Conservation (phyloP, 2,329 filamentous ascomycete genomes). For the Cadophora sp. region DNA sequence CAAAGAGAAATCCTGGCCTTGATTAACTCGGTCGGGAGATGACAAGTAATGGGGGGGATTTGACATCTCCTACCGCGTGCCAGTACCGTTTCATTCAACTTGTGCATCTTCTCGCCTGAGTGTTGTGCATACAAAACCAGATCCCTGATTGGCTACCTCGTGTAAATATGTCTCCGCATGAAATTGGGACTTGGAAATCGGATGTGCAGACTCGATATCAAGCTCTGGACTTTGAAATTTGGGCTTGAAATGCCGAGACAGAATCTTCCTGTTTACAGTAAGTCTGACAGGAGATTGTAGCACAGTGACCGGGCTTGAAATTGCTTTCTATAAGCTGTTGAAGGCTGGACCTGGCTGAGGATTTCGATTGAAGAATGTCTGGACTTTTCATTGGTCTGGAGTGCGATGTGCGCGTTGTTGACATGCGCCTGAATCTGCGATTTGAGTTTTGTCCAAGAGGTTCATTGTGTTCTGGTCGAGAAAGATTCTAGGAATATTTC, state of each 20-base stretch:
- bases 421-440: not conserved
- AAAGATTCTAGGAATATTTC: not conserved
- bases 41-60: not conserved
- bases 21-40: not conserved
- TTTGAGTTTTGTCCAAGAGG: not conserved
- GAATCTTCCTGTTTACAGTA: not conserved
- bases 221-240: constrained; percentile 7
- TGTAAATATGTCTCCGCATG: not conserved
- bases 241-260: not conserved
- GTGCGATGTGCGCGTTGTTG: not conserved
- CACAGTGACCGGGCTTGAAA: not conserved
- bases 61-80: not conserved
- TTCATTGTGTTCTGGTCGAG: not conserved
- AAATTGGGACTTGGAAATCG: constrained; percentile 6
- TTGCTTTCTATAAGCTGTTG: not conserved
- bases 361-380: not conserved
- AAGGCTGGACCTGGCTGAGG: not conserved
- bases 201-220: no score
- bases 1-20: not conserved
- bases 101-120: not conserved
- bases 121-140: not conserved
- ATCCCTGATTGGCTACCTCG: not conserved
- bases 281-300: not conserved
- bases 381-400: not conserved
- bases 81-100: not conserved